phyloP scores from a whole-genome alignment of 805 yeast species.

The Priceomyces carsonii region DNA sequence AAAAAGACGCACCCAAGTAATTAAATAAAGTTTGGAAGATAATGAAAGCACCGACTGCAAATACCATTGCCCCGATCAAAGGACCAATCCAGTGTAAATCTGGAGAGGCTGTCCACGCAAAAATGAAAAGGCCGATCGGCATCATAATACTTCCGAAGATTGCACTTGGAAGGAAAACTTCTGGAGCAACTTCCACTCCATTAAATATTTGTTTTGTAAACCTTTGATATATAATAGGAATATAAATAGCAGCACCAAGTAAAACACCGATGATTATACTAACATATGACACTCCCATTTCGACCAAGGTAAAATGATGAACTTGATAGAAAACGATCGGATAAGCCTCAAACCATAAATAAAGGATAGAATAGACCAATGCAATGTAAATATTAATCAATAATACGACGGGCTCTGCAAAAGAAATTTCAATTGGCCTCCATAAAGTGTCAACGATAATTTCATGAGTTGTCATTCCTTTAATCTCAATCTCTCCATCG shows the following conservation, averaged over 20 bases:
- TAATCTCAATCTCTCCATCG: constrained; percentile 34
- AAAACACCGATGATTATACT: constrained; percentile 48
- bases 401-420: constrained; percentile 57
- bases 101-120: constrained; percentile 50
- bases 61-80: constrained; percentile 42
- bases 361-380: constrained; percentile 51
- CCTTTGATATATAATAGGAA: constrained; percentile 23
- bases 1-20: constrained; percentile 51
- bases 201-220: constrained; percentile 22
- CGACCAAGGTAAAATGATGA: constrained; percentile 49
- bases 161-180: constrained; percentile 42
- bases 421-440: constrained; percentile 52
- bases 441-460: constrained; percentile 34
- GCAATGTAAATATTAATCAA: constrained; percentile 54
- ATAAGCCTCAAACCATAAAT: constrained; percentile 52
- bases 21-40: constrained; percentile 54
- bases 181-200: constrained; percentile 35
- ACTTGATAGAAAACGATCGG: constrained; percentile 52
- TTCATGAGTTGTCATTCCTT: constrained; percentile 17
- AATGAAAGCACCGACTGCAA: constrained; percentile 40
- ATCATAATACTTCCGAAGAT: constrained; percentile 40
- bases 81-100: constrained; percentile 52
- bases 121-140: constrained; percentile 43
- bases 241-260: constrained; percentile 34
- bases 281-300: constrained; percentile 47